Percentiles rank a stretch among this genome's conserved stretches.
Conservation (phyloP, 108 stramenopile genomes). For the Skeletonema potamos region DNA sequence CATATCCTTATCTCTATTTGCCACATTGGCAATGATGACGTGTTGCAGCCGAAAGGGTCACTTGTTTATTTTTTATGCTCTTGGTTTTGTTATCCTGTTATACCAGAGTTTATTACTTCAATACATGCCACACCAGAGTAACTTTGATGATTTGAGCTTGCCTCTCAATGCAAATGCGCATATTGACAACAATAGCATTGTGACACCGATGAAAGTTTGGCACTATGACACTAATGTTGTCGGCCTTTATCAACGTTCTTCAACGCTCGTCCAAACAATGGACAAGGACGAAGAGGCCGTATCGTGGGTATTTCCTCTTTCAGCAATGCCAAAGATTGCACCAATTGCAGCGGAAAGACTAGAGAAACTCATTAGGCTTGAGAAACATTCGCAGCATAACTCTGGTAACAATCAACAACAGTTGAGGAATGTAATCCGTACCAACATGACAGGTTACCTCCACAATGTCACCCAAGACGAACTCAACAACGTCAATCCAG, state of each 20-base stretch:
- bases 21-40: neutral
- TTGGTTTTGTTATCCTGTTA: neutral
- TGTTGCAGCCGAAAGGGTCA: neutral
- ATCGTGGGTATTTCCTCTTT: neutral
- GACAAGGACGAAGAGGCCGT: neutral
- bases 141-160: neutral
- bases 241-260: neutral
- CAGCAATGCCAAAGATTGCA: neutral
- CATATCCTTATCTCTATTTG: neutral
- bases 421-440: neutral
- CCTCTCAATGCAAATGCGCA: neutral
- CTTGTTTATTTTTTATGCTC: neutral
- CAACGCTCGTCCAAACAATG: neutral
- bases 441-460: neutral
- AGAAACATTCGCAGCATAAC: neutral
- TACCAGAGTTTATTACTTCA: neutral
- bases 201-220: neutral
- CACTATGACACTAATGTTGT: neutral
- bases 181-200: neutral
- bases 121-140: neutral
- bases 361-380: neutral
- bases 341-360: neutral
- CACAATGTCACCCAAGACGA: neutral
- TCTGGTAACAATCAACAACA: neutral
- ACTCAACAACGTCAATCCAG: conserved; percentile 1